Evolutionary conservation across 305 asterid genomes (phyloP), one percentile per base, ranked within the genome.

Genomic region (Ajuga reptans): DNA sequence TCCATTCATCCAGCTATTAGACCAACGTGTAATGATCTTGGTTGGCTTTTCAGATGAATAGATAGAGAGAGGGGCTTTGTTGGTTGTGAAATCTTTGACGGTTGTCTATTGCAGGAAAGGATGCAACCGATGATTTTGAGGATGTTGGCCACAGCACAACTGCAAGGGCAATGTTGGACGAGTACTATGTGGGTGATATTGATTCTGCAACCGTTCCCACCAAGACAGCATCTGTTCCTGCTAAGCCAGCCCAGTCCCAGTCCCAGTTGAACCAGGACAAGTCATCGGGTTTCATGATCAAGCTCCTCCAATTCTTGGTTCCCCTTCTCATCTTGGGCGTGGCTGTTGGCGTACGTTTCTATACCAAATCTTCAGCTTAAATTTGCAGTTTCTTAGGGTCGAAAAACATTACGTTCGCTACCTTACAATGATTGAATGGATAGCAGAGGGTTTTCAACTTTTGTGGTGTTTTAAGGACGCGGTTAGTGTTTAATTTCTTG

Each of bases 51-150:
- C 5, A 31, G 36, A 31, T 3, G 3, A 4, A 31, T 3, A 31
- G 36, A 31, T 0, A 1, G 36, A 3, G 36, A 0, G 36, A 3
- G 36, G 6, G 6, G 27, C 27, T 21, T 31, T 31, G 36, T 3
- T 31, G 36, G 36, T 31, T 31, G 36, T 24, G 41, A 37, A 29
- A 49, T 6, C 70, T 36, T 31, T 66, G 61, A 11, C 39, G 11
- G 7, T 42, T 65, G 4, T 70, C 12, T 5, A 18, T n/a, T 71
- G 66, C 77, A 88, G 97, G 90, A 36, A 88, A 84, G 83, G 97
- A 90, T 53, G 96, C 97, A 55, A 88, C 92, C 0, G 90, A 86
- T 66, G 94, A 86, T 82, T 90, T 90, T 56, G 96, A 90, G 81
- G 97, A 90, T 56, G 84, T 90, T 2, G 92, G 92, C 66, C 97